phyloP scores from a whole-genome alignment of 2,329 filamentous ascomycete species.

The Chalara sp. region DNA sequence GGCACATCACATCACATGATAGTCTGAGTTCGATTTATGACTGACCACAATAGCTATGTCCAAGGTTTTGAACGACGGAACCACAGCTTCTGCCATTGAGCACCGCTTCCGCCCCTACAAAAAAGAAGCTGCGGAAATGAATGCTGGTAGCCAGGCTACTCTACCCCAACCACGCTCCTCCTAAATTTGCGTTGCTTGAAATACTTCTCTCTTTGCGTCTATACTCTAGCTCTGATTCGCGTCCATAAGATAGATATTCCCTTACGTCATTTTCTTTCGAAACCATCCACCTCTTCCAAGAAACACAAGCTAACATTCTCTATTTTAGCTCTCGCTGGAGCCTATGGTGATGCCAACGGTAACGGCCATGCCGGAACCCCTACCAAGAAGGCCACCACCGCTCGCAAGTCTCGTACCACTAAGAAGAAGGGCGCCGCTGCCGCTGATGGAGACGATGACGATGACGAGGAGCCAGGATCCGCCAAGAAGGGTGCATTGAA shows the following conservation, averaged over 20 bases:
- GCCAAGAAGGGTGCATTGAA: slow-evolving; percentile 7
- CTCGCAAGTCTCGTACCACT: too few relatives aligned
- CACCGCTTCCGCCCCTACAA: slow-evolving; percentile 25
- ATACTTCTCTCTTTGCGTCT: background rate
- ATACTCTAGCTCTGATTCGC: background rate
- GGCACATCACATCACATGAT: background rate
- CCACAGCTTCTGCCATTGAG: slow-evolving; percentile 18
- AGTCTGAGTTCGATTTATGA: background rate
- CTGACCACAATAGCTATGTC: slow-evolving; percentile 10
- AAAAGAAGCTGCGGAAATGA: slow-evolving; percentile 18
- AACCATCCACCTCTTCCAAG: too few relatives aligned
- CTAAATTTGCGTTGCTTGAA: background rate
- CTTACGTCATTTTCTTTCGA: background rate
- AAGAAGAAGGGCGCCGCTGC: too few relatives aligned
- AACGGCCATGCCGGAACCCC: too few relatives aligned
- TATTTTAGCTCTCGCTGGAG: too few relatives aligned
- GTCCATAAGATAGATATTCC: background rate
- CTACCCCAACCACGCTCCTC: background rate
- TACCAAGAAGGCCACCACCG: too few relatives aligned
- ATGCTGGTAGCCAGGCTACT: slow-evolving; percentile 8
- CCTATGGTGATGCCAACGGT: too few relatives aligned
- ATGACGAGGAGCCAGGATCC: background rate
- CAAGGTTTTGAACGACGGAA: slow-evolving; percentile 14
- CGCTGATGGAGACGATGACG: too few relatives aligned
- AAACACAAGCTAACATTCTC: too few relatives aligned